Percentiles rank a stretch among this genome's conserved stretches.
Evolutionary conservation across 2,329 filamentous ascomycete species (phyloP).

Genomic region (Colletotrichum tropicicola): DNA sequence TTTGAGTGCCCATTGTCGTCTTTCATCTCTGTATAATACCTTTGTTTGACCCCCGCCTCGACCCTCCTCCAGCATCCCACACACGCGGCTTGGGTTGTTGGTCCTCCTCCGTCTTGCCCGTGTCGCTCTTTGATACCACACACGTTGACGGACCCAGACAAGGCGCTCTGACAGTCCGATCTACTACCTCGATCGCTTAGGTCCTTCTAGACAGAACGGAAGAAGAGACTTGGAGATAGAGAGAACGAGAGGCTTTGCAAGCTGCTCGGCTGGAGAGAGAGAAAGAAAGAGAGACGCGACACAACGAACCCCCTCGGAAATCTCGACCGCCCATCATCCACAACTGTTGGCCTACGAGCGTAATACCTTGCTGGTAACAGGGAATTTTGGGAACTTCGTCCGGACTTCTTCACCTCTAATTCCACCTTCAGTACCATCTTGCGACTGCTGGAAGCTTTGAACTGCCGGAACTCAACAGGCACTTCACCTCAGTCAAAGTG

Average conservation of each 20-base stretch:
- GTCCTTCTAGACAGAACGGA: conserved; percentile 26
- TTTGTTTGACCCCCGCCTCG: conserved; percentile 39
- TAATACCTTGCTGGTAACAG: conserved; percentile 20
- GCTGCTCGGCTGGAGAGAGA: conserved; percentile 10
- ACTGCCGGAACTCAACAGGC: not conserved
- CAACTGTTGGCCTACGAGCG: conserved; percentile 18
- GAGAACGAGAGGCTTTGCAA: conserved; percentile 14
- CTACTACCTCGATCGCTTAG: conserved; percentile 20
- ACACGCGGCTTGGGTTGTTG: conserved; percentile 30
- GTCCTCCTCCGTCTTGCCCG: conserved; percentile 24
- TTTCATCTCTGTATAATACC: conserved; percentile 31
- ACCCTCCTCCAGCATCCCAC: conserved; percentile 33
- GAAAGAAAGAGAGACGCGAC: too few species aligned
- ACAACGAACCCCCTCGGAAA: conserved; percentile 4
- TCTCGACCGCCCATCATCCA: conserved; percentile 10
- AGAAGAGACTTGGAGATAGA: conserved; percentile 26
- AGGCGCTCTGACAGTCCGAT: conserved; percentile 16
- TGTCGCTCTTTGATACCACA: conserved; percentile 29
- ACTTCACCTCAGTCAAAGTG: conserved; percentile 9
- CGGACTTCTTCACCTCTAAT: not conserved
- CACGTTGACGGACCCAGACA: conserved; percentile 17
- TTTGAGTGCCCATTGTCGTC: conserved; percentile 39
- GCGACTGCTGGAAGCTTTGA: conserved; percentile 1
- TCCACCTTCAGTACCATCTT: not conserved
- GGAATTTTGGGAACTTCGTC: not conserved